Percentiles rank a stretch among this genome's conserved stretches.
These are phyloP conservation scores for Cystofilobasidium ferigula DNA, from an alignment of 768 basidiomycete species.

Conservation along the genomic window DNA sequence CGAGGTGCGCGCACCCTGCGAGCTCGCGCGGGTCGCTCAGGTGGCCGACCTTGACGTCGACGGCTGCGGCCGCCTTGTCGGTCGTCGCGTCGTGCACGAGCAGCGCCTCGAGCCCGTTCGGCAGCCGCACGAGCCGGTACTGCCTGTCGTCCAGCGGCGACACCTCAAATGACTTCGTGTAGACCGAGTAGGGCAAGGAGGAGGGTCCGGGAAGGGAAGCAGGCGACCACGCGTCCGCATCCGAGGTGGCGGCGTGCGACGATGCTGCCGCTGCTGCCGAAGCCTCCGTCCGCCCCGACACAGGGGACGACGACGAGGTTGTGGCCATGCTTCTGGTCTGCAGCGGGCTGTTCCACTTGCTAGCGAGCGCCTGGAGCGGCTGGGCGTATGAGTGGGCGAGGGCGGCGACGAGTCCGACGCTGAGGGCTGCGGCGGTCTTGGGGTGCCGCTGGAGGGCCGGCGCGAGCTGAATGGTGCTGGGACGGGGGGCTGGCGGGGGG, in stretches of 20 bases:
- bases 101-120: conserved; percentile 78
- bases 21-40: conserved; percentile 58
- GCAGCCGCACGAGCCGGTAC: conserved; percentile 68
- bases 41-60: conserved; percentile 91
- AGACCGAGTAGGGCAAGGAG: conserved; percentile 33
- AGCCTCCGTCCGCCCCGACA: not conserved
- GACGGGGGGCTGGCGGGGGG: not conserved
- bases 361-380: not conserved
- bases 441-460: not conserved
- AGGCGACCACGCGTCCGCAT: not conserved
- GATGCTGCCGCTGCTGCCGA: not conserved
- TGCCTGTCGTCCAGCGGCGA: conserved; percentile 67
- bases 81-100: conserved; percentile 72
- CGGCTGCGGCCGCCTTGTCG: conserved; percentile 87
- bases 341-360: not conserved
- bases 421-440: conserved; percentile 1
- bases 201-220: not conserved
- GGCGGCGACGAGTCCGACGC: conserved; percentile 7
- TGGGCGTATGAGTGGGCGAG: not conserved
- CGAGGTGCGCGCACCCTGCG: conserved; percentile 25
- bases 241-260: not conserved
- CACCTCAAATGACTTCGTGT: conserved; percentile 53
- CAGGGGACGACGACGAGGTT: not conserved
- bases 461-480: not conserved
- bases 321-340: not conserved